phyloP scores from a whole-genome alignment of 768 basidiomycete genomes.

The Naematelia aurantialba region DNA sequence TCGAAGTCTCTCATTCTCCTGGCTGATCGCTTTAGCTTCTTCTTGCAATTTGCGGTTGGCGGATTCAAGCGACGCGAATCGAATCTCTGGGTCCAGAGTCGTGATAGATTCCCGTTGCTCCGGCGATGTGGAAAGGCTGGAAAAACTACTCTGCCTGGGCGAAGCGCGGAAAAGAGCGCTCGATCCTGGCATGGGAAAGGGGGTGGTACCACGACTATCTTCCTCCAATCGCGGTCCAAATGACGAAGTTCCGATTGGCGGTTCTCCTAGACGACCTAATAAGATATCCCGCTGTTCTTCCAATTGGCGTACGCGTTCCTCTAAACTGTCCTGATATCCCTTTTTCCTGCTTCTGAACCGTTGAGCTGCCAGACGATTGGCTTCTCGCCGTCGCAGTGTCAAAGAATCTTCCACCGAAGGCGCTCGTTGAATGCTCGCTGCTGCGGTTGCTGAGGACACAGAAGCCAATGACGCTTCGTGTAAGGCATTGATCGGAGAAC shows the following conservation, averaged over 20 bases:
- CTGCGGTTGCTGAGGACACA: not conserved
- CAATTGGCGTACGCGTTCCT: constrained; percentile 34
- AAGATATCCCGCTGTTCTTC: constrained; percentile 40
- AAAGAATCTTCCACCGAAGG: constrained; percentile 10
- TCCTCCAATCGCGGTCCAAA: constrained; percentile 4
- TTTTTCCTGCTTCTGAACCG: constrained; percentile 48
- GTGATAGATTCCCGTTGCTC: constrained; percentile 11
- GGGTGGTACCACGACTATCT: constrained; percentile 3
- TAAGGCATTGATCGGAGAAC: not conserved
- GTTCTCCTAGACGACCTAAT: constrained; percentile 20
- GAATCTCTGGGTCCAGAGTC: constrained; percentile 20
- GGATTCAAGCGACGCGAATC: constrained; percentile 24
- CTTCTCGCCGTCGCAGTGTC: constrained; percentile 38
- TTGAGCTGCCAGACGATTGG: constrained; percentile 47
- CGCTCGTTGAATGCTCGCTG: not conserved
- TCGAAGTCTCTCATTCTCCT: constrained; percentile 25
- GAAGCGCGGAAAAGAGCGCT: not conserved
- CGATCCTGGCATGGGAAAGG: not conserved
- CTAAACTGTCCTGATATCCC: constrained; percentile 46
- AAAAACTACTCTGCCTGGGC: not conserved
- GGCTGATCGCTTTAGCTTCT: constrained; percentile 16
- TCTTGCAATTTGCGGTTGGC: constrained; percentile 32
- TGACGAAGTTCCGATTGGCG: not conserved
- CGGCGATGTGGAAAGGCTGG: constrained; percentile 5
- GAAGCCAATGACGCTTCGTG: not conserved